phyloP scores from a whole-genome alignment of 257 asterid genomes.

The Prunella vulgaris region DNA sequence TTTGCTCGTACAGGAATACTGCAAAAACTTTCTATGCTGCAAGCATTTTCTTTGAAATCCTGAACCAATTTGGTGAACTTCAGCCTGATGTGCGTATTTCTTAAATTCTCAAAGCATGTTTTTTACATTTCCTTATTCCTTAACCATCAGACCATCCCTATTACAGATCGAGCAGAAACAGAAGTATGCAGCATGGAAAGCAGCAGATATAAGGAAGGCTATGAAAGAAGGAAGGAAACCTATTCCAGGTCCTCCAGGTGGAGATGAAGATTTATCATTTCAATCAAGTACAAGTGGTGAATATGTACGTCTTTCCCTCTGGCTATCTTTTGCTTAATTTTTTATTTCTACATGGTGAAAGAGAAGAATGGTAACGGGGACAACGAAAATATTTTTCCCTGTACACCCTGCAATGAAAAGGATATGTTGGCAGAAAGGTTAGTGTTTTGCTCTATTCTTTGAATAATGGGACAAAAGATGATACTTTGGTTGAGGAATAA shows the following conservation, averaged over 20 bases:
- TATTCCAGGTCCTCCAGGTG: conserved; percentile 95
- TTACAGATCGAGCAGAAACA: conserved; percentile 94
- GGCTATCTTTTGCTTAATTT: not conserved
- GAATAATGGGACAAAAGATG: too few relatives aligned
- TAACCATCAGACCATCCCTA: conserved; percentile 12
- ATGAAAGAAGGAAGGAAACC: conserved; percentile 96
- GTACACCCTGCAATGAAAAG: too few relatives aligned
- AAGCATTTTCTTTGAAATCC: conserved; percentile 88
- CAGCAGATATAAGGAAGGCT: conserved; percentile 97
- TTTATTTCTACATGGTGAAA: not conserved
- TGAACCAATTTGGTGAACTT: conserved; percentile 78
- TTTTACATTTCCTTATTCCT: not conserved
- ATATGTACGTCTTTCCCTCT: conserved; percentile 38
- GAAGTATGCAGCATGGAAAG: conserved; percentile 97
- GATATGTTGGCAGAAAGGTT: too few relatives aligned
- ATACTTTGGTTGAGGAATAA: too few relatives aligned
- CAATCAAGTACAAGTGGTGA: conserved; percentile 42
- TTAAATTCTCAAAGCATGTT: not conserved
- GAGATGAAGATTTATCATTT: conserved; percentile 48
- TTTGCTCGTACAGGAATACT: conserved; percentile 65
- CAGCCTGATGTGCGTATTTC: conserved; percentile 79
- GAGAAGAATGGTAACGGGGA: not conserved
- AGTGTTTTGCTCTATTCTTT: too few relatives aligned
- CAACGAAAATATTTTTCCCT: too few relatives aligned
- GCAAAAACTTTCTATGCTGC: conserved; percentile 99